A percentile compares a stretch with the other conserved stretches of the same genome.
These are phyloP conservation scores for Singerocomus inundabilis DNA, from an alignment of 1,284 basidiomycete species.

Conservation along the genomic window DNA sequence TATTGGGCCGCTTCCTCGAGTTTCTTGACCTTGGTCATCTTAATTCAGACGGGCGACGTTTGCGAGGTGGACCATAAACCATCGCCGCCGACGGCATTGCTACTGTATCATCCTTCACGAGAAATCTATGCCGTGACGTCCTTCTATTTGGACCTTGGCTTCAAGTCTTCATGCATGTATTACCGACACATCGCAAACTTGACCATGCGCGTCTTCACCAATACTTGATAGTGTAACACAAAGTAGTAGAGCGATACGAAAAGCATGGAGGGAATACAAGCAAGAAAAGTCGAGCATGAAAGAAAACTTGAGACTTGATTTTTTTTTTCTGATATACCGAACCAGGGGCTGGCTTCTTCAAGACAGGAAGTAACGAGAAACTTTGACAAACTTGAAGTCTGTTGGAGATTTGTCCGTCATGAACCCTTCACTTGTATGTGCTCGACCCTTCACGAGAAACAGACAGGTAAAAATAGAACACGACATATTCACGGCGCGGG, in stretches of 20 bases:
- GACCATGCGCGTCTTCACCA: slow-evolving; percentile 39
- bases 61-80: slow-evolving; percentile 2
- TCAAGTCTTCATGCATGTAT: slow-evolving; percentile 36
- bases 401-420: slow-evolving; percentile 33
- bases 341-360: slow-evolving; percentile 37
- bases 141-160: slow-evolving; percentile 28
- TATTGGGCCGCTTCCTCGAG: neutral
- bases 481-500: slow-evolving; percentile 12
- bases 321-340: slow-evolving; percentile 42
- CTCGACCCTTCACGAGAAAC: slow-evolving; percentile 33
- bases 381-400: slow-evolving; percentile 36
- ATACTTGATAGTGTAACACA: slow-evolving; percentile 42
- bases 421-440: slow-evolving; percentile 36
- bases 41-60: slow-evolving; percentile 25
- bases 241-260: slow-evolving; percentile 41
- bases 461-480: slow-evolving; percentile 29
- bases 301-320: slow-evolving; percentile 48
- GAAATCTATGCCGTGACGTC: slow-evolving; percentile 8
- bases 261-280: slow-evolving; percentile 36
- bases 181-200: slow-evolving; percentile 37
- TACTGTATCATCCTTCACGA: slow-evolving; percentile 15
- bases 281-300: slow-evolving; percentile 37
- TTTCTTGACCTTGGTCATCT: slow-evolving; percentile 23
- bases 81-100: slow-evolving; percentile 6
- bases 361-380: slow-evolving; percentile 39